A percentile compares a stretch with the other conserved stretches of the same genome.
phyloP scores from a whole-genome alignment of 1,284 basidiomycete species.

The Melampsora americana region DNA sequence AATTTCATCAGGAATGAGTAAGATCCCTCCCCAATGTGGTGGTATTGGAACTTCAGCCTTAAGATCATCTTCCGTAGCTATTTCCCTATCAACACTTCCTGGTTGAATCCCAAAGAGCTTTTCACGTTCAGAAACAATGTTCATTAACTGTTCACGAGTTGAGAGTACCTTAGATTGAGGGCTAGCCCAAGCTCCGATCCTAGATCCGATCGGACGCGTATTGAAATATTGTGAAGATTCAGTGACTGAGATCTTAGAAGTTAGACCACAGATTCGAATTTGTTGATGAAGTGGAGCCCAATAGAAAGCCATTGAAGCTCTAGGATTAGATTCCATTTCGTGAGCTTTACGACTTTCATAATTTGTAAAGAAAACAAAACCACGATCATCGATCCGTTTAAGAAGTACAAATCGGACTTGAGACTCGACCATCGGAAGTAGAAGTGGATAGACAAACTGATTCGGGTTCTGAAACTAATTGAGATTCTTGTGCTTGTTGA shows the following conservation, averaged over 20 bases:
- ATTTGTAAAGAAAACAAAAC: conserved; percentile 53
- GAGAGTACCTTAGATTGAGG: conserved; percentile 78
- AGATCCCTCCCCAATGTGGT: conserved; percentile 94
- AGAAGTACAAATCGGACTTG: conserved; percentile 58
- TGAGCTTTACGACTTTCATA: conserved; percentile 52
- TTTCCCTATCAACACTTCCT: conserved; percentile 20
- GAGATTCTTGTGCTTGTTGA: neutral
- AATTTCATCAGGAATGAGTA: conserved; percentile 79
- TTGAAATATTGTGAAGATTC: conserved; percentile 83
- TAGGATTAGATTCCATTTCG: conserved; percentile 53
- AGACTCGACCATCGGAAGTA: conserved; percentile 62
- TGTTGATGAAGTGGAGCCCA: conserved; percentile 81
- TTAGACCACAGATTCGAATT: conserved; percentile 78
- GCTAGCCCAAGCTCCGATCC: conserved; percentile 88
- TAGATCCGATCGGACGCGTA: conserved; percentile 75
- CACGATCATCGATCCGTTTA: conserved; percentile 11
- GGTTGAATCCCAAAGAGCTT: conserved; percentile 63
- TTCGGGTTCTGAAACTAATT: conserved; percentile 66
- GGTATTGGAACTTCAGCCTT: conserved; percentile 66
- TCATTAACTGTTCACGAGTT: conserved; percentile 62
- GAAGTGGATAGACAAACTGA: conserved; percentile 80
- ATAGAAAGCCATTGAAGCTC: conserved; percentile 80
- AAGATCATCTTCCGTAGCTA: conserved; percentile 50
- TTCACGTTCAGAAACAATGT: conserved; percentile 64
- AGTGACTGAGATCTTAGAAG: conserved; percentile 68